Percentiles rank a stretch among this genome's conserved stretches.
phyloP scores from a whole-genome alignment of 2,329 filamentous ascomycete genomes.

The Hysterium pulicare region DNA sequence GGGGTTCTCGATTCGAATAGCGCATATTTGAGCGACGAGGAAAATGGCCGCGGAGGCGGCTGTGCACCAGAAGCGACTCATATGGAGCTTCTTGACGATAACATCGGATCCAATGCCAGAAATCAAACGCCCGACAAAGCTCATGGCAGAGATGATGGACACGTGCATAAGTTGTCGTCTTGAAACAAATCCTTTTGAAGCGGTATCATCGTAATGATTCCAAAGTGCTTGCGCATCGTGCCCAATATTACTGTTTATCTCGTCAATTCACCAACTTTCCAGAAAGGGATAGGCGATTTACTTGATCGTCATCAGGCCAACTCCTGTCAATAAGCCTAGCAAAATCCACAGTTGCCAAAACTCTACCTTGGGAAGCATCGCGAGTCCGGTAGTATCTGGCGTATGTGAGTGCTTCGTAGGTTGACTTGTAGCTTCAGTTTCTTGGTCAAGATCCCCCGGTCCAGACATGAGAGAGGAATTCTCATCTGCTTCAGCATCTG shows the following conservation, averaged over 20 bases:
- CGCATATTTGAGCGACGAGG: slow-evolving; percentile 72
- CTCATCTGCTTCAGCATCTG: slow-evolving; percentile 60
- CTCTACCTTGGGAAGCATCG: slow-evolving; percentile 66
- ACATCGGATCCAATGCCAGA: slow-evolving; percentile 80
- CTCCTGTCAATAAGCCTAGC: slow-evolving; percentile 86
- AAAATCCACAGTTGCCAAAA: slow-evolving; percentile 91
- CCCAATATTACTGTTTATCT: slow-evolving; percentile 74
- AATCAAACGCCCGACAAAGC: slow-evolving; percentile 75
- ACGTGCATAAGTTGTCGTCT: slow-evolving; percentile 87
- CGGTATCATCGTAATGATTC: slow-evolving; percentile 75
- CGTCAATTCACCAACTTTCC: slow-evolving; percentile 42
- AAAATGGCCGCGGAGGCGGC: slow-evolving; percentile 76
- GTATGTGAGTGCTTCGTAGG: slow-evolving; percentile 72
- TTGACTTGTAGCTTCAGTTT: slow-evolving; percentile 54
- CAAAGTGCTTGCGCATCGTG: slow-evolving; percentile 84
- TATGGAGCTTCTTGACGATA: slow-evolving; percentile 74
- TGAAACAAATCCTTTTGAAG: slow-evolving; percentile 70
- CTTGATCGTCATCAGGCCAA: slow-evolving; percentile 99
- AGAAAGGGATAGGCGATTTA: slow-evolving; percentile 47
- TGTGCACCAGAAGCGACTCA: slow-evolving; percentile 88
- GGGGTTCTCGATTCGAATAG: slow-evolving; percentile 72
- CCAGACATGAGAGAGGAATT: slow-evolving; percentile 76
- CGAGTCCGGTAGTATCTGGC: slow-evolving; percentile 86
- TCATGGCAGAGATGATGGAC: slow-evolving; percentile 85
- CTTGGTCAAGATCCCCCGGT: slow-evolving; percentile 50